These are phyloP conservation scores for Solanum etuberosum DNA, from an alignment of 257 asterid species.

Conservation along the genomic window DNA sequence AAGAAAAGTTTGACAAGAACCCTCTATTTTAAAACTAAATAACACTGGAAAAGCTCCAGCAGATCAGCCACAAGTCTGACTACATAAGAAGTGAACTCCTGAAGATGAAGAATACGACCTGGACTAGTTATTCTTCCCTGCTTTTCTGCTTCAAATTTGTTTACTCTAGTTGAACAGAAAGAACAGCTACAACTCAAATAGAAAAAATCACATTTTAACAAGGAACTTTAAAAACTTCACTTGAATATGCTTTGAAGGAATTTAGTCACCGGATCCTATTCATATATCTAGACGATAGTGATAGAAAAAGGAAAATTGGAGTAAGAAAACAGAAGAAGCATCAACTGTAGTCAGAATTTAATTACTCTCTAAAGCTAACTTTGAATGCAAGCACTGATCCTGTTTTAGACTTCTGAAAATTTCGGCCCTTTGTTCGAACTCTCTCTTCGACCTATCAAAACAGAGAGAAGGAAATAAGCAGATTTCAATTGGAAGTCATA, in stretches of 20 bases:
- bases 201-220: neutral
- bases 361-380: conserved; percentile 99
- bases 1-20: neutral
- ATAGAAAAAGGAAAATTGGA: neutral
- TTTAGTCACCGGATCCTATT: neutral
- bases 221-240: neutral
- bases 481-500: neutral
- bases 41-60: neutral
- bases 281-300: neutral
- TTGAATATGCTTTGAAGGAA: neutral
- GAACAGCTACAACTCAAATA: neutral
- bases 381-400: conserved; percentile 93
- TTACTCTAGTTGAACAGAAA: neutral
- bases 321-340: neutral
- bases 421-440: conserved; percentile 67
- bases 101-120: neutral
- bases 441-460: conserved; percentile 80
- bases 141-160: neutral
- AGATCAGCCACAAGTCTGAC: neutral
- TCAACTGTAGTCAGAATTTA: conserved; percentile 1
- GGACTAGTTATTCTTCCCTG: neutral
- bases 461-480: neutral
- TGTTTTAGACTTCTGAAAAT: conserved; percentile 73
- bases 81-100: neutral
- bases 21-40: neutral